phyloP scores from a whole-genome alignment of 305 asterid genomes.

The Rubia occidens region DNA sequence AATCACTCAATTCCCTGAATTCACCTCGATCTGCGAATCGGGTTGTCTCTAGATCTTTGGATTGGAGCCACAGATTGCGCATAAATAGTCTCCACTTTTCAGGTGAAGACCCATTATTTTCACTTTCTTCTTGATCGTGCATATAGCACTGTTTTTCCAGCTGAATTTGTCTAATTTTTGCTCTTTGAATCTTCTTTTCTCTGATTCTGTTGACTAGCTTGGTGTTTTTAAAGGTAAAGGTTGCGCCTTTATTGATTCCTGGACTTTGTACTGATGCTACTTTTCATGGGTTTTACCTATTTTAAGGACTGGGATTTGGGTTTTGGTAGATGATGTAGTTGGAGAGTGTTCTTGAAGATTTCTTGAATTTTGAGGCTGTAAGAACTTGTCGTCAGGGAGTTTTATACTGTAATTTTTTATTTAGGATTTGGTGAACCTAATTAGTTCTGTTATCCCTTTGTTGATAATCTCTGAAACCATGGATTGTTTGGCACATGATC shows the following conservation, averaged over 20 bases:
- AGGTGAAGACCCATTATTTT: constrained; percentile 18
- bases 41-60: constrained; percentile 31
- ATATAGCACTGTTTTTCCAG: not conserved
- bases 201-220: constrained; percentile 16
- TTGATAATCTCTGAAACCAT: not conserved
- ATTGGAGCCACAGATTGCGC: constrained; percentile 33
- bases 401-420: not conserved
- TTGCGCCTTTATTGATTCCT: constrained; percentile 35
- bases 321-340: constrained; percentile 16
- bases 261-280: constrained; percentile 21
- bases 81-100: constrained; percentile 29
- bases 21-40: constrained; percentile 31
- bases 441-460: not conserved
- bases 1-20: constrained; percentile 24
- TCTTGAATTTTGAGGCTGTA: constrained; percentile 11
- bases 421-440: not conserved
- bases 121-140: constrained; percentile 6
- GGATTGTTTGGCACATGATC: not conserved
- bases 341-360: constrained; percentile 5
- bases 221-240: constrained; percentile 27
- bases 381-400: constrained; percentile 11
- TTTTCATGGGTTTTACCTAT: constrained; percentile 24
- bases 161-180: constrained; percentile 20
- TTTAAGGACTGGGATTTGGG: constrained; percentile 27
- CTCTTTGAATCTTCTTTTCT: constrained; percentile 13